phyloP scores from a whole-genome alignment of 306 rosid genomes.

The Cicer yamashitae region DNA sequence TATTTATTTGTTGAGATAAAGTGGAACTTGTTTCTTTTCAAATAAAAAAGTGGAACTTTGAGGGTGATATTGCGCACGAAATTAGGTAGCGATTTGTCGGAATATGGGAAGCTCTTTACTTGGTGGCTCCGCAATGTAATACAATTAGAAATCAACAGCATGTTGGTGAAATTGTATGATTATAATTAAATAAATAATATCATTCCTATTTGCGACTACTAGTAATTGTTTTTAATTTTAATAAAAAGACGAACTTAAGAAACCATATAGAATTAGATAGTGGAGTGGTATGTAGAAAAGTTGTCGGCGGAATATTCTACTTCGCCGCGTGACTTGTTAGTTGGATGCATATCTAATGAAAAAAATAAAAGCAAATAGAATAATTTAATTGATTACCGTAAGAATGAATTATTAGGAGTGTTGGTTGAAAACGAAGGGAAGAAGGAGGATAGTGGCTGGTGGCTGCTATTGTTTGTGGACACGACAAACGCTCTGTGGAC shows the following conservation, averaged over 20 bases:
- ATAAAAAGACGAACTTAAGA: neutral
- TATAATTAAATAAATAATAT: neutral
- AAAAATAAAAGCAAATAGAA: neutral
- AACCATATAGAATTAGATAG: neutral
- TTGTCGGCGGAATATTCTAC: conserved; percentile 55
- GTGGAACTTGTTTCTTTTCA: neutral
- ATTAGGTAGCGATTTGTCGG: conserved; percentile 49
- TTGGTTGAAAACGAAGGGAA: conserved; percentile 19
- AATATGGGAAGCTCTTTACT: conserved; percentile 39
- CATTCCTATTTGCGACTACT: neutral
- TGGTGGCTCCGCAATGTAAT: conserved; percentile 26
- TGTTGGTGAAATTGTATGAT: neutral
- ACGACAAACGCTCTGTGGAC: conserved; percentile 34
- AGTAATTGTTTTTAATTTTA: neutral
- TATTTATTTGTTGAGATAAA: conserved; percentile 36
- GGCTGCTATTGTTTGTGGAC: conserved; percentile 46
- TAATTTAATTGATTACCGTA: neutral
- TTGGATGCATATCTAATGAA: conserved; percentile 32
- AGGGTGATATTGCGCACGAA: conserved; percentile 30
- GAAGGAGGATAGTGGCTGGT: neutral
- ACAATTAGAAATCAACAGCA: neutral
- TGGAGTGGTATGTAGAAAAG: conserved; percentile 38
- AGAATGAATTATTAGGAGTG: conserved; percentile 9
- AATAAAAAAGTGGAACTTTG: neutral
- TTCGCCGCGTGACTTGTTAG: conserved; percentile 49